These are phyloP conservation scores for Candida cerambycidarum DNA, from an alignment of 805 yeast genomes.

Conservation along the genomic window DNA sequence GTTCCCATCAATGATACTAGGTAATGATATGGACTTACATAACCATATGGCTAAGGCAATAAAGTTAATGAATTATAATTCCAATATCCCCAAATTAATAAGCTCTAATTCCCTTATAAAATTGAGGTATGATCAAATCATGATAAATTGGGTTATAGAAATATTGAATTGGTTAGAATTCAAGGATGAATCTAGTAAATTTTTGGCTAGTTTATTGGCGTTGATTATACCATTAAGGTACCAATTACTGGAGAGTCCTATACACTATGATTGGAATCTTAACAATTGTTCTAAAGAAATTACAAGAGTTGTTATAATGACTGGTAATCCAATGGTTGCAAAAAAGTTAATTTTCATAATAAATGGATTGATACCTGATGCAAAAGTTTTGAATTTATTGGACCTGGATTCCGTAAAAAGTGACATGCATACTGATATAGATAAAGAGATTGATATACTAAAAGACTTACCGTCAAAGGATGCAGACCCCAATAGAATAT, in stretches of 20 bases:
- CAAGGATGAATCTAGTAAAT: slow-evolving; percentile 44
- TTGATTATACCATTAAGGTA: slow-evolving; percentile 42
- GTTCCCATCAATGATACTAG: slow-evolving; percentile 40
- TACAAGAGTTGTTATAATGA: slow-evolving; percentile 55
- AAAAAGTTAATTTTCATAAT: slow-evolving; percentile 56
- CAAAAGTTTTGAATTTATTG: slow-evolving; percentile 14
- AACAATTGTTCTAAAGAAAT: slow-evolving; percentile 26
- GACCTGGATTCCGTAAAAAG: background rate
- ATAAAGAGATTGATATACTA: slow-evolving; percentile 12
- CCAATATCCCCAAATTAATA: slow-evolving; percentile 48
- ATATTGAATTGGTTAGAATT: slow-evolving; percentile 55
- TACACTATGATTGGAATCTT: slow-evolving; percentile 19
- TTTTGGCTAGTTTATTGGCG: slow-evolving; percentile 49
- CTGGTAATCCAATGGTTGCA: slow-evolving; percentile 60
- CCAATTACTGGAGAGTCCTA: slow-evolving; percentile 36
- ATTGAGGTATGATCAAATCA: slow-evolving; percentile 31
- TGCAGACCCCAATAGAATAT: background rate
- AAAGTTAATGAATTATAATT: slow-evolving; percentile 36
- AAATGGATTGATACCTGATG: slow-evolving; percentile 49
- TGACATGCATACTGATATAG: slow-evolving; percentile 3
- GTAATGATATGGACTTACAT: slow-evolving; percentile 44
- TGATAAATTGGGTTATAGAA: slow-evolving; percentile 53
- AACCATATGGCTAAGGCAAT: slow-evolving; percentile 36
- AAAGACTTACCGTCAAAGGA: background rate
- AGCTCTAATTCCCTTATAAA: slow-evolving; percentile 40